Base-by-base conservation (phyloP, 1,284 basidiomycete species). In the Cutaneotrichosporon cavernicola region DNA sequence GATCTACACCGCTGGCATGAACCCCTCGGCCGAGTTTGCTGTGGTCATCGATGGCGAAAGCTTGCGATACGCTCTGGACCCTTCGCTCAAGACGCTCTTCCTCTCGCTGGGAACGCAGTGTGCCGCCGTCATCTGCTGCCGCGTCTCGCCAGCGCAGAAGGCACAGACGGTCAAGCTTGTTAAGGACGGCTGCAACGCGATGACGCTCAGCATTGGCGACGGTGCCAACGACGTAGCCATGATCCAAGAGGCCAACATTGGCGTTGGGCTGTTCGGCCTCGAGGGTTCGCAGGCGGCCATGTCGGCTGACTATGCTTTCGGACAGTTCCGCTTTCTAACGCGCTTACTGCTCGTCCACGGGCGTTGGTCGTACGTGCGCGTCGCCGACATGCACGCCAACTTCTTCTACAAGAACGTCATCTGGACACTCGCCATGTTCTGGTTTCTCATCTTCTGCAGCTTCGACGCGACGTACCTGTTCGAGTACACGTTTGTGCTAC, bases 221-320 rank as follows among this genome's bases (percentile, higher is more conserved):
- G 96, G 96, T 62, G 78, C 77, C 58, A 80, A 80, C 69, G 80
- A 80, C 56, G 76, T 78, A 6, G 74, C 75, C 34, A 76, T 76
- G 76, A 99, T 99, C 69, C 96, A 99, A 79, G 95, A 97, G 75
- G 96, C 96, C 40, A 96, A 98, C 78, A 89, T 97, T 70, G 96
- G 96, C 6, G 93, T 95, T 73, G 96, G 96, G 31, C 84, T 98
- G 31, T 88, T 93, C 67, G 96, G 96, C 60, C 86, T 96, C 53
- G 96, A 99, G 79, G 96, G 96, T 61, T 95, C 93, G 26, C 96
- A 99, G 80, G 96, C 96, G 30, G 94, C 95, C 52, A 98, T 98
- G 94, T 97, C 93, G 26, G 94, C 96, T 16, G 96, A 98, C 80
- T 98, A 97, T 72, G 95, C 95, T 0, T 95, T 98, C 81, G 95